Evolutionary conservation across 768 basidiomycete species (phyloP).

Genomic region (Cyathus striatus): DNA sequence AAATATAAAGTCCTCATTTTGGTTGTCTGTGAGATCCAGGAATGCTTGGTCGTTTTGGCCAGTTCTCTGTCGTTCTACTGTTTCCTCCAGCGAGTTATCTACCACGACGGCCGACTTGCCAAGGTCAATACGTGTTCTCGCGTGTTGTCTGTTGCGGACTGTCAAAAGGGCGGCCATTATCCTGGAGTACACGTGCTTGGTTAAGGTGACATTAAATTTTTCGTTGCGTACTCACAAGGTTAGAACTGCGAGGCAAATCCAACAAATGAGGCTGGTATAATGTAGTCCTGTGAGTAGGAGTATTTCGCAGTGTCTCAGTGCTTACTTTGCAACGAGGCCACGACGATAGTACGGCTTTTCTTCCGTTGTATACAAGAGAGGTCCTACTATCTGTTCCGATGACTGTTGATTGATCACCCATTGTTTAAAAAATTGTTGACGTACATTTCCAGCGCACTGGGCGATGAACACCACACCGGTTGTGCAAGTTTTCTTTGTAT

Average conservation of each 20-base stretch:
- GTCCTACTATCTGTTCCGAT: slow-evolving; percentile 31
- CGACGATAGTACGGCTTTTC: slow-evolving; percentile 33
- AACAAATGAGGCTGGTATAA: slow-evolving; percentile 27
- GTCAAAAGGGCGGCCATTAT: slow-evolving; percentile 30
- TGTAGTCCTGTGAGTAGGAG: neutral
- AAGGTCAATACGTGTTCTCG: slow-evolving; percentile 20
- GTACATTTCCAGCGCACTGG: slow-evolving; percentile 38
- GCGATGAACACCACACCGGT: slow-evolving; percentile 41
- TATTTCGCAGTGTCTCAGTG: neutral
- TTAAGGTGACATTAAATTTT: neutral
- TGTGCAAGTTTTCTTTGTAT: slow-evolving; percentile 35
- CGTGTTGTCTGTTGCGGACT: slow-evolving; percentile 32
- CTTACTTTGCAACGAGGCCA: slow-evolving; percentile 32
- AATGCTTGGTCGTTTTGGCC: slow-evolving; percentile 26
- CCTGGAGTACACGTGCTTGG: slow-evolving; percentile 8
- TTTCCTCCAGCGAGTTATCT: slow-evolving; percentile 31
- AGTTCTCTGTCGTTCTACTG: slow-evolving; percentile 6
- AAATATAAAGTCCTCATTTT: slow-evolving; percentile 28
- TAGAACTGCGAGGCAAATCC: slow-evolving; percentile 27
- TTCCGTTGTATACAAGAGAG: slow-evolving; percentile 28
- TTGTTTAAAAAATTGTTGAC: too few species aligned
- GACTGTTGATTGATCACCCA: too few species aligned
- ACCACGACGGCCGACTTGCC: slow-evolving; percentile 28
- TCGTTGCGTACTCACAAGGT: slow-evolving; percentile 21
- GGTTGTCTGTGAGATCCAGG: slow-evolving; percentile 30